These are phyloP conservation scores for Allantophomopsis lycopodina DNA, from an alignment of 2,329 filamentous ascomycete genomes.

Conservation along the genomic window DNA sequence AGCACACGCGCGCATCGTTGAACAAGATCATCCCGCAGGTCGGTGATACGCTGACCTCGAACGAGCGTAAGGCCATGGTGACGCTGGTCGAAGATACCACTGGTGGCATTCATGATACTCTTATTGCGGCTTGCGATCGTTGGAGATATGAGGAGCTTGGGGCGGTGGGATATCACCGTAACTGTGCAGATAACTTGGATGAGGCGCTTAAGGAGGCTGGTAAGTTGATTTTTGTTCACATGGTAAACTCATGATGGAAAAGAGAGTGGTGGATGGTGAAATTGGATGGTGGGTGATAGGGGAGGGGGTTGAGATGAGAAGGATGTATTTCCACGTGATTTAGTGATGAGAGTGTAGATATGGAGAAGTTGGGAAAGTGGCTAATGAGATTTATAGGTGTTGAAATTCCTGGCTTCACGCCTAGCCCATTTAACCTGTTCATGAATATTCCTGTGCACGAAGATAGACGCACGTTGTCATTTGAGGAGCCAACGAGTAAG, in stretches of 20 bases:
- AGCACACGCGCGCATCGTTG: constrained; percentile 10
- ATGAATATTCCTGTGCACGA: constrained; percentile 14
- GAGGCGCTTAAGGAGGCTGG: constrained; percentile 8
- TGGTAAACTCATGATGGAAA: background rate
- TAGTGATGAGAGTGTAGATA: too few species aligned
- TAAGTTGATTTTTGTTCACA: constrained; percentile 2
- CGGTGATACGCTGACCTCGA: constrained; percentile 8
- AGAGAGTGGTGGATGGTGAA: too few species aligned
- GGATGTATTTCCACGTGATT: too few species aligned
- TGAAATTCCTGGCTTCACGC: constrained; percentile 10
- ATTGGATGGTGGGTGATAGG: too few species aligned
- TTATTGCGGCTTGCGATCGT: constrained; percentile 11
- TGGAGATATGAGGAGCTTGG: constrained; percentile 10
- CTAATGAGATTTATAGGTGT: constrained; percentile 5
- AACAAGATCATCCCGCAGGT: constrained; percentile 8
- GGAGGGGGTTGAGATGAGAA: too few species aligned
- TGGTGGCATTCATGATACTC: constrained; percentile 8
- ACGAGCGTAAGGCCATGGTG: constrained; percentile 8
- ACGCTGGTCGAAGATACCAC: constrained; percentile 10
- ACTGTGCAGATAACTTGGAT: constrained; percentile 12
- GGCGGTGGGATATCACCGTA: constrained; percentile 7
- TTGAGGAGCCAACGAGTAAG: constrained; percentile 10
- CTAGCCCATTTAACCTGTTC: constrained; percentile 11
- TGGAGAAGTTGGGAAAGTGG: background rate
- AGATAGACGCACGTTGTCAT: constrained; percentile 8